A percentile compares a stretch with the other conserved stretches of the same genome.
Evolutionary conservation across 2,329 filamentous ascomycete species (phyloP).

Genomic region (Dactylellina cionopaga): DNA sequence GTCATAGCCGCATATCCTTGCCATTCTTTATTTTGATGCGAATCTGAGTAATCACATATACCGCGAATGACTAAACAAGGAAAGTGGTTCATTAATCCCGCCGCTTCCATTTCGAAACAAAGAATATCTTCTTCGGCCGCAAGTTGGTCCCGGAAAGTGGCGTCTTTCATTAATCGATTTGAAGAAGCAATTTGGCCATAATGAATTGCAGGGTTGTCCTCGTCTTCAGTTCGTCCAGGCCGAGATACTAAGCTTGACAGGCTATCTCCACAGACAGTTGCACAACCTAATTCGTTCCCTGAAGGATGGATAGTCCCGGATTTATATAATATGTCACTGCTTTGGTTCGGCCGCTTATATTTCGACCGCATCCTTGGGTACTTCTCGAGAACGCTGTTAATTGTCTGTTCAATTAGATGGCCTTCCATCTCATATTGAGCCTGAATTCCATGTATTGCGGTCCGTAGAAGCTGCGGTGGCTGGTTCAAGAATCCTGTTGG

Average conservation of each 20-base stretch:
- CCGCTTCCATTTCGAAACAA: constrained; percentile 7
- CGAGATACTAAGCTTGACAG: constrained; percentile 52
- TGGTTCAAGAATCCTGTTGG: constrained; percentile 42
- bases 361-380: constrained; percentile 13
- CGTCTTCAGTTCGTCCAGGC: constrained; percentile 15
- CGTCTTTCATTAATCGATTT: constrained; percentile 37
- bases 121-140: constrained; percentile 5
- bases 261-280: background rate
- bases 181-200: constrained; percentile 30
- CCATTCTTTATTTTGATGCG: too few species aligned
- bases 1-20: constrained; percentile 18
- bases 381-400: background rate
- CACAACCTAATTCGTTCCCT: background rate
- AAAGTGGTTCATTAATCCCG: too few species aligned
- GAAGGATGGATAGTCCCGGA: constrained; percentile 12
- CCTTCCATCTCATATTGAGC: background rate
- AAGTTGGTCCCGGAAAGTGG: constrained; percentile 20
- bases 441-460: background rate
- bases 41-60: too few species aligned
- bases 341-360: constrained; percentile 56
- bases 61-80: background rate
- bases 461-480: background rate
- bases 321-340: constrained; percentile 58
- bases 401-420: background rate
- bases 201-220: background rate